Evolutionary conservation across 1,139 yeast species (phyloP).

Genomic region (Sugiyamaella xylanicola): DNA sequence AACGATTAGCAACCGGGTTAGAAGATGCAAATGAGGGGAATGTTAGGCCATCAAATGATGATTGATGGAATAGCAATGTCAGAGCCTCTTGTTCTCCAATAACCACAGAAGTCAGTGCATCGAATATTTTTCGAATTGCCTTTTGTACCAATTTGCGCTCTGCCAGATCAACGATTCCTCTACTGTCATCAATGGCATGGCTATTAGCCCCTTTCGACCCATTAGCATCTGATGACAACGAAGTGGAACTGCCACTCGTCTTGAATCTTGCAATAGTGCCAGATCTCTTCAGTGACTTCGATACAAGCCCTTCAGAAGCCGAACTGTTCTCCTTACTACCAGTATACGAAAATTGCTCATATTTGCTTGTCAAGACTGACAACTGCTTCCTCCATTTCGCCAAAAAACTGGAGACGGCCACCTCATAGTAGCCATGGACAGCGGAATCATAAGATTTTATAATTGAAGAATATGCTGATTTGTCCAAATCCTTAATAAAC

Average conservation of each 20-base stretch:
- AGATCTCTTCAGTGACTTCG: conserved; percentile 38
- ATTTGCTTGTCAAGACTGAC: conserved; percentile 24
- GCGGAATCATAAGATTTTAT: conserved; percentile 39
- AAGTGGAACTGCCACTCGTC: conserved; percentile 8
- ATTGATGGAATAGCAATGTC: conserved; percentile 66
- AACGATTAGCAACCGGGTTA: conserved; percentile 42
- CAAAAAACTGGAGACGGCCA: conserved; percentile 37
- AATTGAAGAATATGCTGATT: conserved; percentile 46
- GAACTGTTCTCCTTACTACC: conserved; percentile 15
- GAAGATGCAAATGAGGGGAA: conserved; percentile 53
- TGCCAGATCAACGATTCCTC: conserved; percentile 33
- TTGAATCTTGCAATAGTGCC: conserved; percentile 38
- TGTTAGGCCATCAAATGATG: conserved; percentile 50
- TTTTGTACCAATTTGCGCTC: conserved; percentile 26
- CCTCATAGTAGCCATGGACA: conserved; percentile 35
- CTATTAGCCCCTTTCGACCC: conserved; percentile 18
- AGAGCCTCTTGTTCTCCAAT: conserved; percentile 67
- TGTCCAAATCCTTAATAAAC: conserved; percentile 62
- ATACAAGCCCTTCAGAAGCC: conserved; percentile 21
- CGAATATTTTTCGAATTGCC: conserved; percentile 35
- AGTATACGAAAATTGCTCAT: conserved; percentile 30
- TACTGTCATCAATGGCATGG: conserved; percentile 18
- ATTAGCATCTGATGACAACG: conserved; percentile 8
- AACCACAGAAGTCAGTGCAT: conserved; percentile 47
- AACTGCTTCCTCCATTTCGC: conserved; percentile 37